Base-by-base conservation (phyloP, 2,329 filamentous ascomycete species). In the Botryotinia calthae region DNA sequence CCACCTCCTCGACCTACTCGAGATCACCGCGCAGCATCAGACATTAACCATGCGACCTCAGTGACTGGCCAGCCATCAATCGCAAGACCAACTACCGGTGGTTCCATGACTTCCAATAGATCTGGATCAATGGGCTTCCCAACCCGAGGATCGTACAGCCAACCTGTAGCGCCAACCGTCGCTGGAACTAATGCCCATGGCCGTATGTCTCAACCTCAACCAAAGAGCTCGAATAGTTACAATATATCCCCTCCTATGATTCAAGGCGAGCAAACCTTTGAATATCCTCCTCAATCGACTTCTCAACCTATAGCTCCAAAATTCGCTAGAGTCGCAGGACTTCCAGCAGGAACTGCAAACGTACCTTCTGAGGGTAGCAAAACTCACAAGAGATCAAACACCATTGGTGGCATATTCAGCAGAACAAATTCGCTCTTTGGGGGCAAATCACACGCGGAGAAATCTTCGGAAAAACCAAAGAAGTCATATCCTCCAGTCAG, bases 101-200 rank as follows among this genome's bases (percentile, higher is more conserved):
- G 92, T 67, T 96, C 94, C 3, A 89, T 95, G 86, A 87, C 89
- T 73, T 92, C 91, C 31, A 86, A 85, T 58, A 86, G 83, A 72
- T 81, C 85, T 83, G 75, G 86, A 84, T 73, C 73, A 75, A 80
- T 71, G 82, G 83, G 80, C 81, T 87, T 96, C 67, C 91, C 93
- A 76, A 93, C 91, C 76, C 89, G 92, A 76, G 87, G 92, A 81
- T 91, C 93, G 73, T 98, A 98, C 81, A 93, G 93, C 76, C 93
- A 97, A 82, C 96, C 95, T 66, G 91, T 91, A 63, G 93, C 94
- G 72, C 95, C 96, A 44, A 90, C 94, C 65, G 91, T 98, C 74
- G 94, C 94, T 66, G 91, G 92, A 77, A 96, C 94, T 70, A 97
- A 96, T 82, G 94, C 89, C 6, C 93, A 97, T 81, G 95, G 94